Evolutionary conservation across 257 asterid genomes (phyloP).

Genomic region (Coffea eugenioides): DNA sequence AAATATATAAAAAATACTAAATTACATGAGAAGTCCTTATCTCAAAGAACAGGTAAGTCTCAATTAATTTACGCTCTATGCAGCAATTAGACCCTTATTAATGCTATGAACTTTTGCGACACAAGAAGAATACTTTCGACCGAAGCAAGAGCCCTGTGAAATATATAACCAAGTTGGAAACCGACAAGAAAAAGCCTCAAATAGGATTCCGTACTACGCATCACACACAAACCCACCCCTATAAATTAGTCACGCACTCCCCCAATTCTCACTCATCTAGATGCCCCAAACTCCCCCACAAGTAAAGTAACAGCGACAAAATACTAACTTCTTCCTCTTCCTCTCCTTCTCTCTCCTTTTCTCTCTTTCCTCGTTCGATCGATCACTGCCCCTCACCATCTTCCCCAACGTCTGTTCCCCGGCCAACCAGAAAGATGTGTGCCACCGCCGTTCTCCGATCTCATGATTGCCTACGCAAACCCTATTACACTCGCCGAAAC

Average conservation of each 20-base stretch:
- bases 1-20: too few relatives aligned
- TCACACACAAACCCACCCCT: background rate
- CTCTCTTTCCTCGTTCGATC: background rate
- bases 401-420: background rate
- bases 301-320: background rate
- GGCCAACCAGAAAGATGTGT: background rate
- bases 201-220: background rate
- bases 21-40: too few relatives aligned
- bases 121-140: too few relatives aligned
- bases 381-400: background rate
- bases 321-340: too few relatives aligned
- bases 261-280: background rate
- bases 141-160: too few relatives aligned
- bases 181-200: background rate
- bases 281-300: background rate
- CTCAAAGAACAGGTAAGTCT: too few relatives aligned
- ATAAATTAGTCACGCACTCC: background rate
- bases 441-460: constrained; percentile 17
- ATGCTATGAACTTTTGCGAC: too few relatives aligned
- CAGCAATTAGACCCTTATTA: too few relatives aligned
- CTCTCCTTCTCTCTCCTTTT: background rate
- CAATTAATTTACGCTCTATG: too few relatives aligned
- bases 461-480: constrained; percentile 10
- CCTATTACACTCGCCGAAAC: background rate
- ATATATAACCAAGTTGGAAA: background rate